These are phyloP conservation scores for Quercus tomentella DNA, from an alignment of 331 rosid genomes.

Conservation along the genomic window DNA sequence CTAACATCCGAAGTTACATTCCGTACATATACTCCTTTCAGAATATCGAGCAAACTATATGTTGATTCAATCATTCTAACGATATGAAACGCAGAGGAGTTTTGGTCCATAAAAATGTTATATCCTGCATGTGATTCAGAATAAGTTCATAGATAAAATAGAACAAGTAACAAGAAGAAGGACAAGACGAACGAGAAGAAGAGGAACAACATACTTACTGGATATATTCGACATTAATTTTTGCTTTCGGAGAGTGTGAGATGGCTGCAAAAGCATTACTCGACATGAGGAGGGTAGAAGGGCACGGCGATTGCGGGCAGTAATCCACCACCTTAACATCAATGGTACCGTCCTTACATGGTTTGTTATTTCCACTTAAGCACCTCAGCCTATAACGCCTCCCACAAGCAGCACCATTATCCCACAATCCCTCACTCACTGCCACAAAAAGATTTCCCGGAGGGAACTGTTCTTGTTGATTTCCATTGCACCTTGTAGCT, in stretches of 20 bases:
- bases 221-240: conserved; percentile 56
- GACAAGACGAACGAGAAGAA: neutral
- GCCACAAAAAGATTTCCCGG: conserved; percentile 52
- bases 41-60: too few relatives aligned
- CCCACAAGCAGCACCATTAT: conserved; percentile 79
- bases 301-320: conserved; percentile 40
- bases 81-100: too few relatives aligned
- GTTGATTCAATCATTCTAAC: too few relatives aligned
- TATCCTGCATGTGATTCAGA: conserved; percentile 23
- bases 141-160: neutral
- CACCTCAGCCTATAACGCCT: conserved; percentile 61
- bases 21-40: too few relatives aligned
- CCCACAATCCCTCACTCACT: conserved; percentile 72
- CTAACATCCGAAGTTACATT: too few relatives aligned
- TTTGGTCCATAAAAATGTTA: conserved; percentile 9
- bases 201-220: conserved; percentile 23
- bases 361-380: conserved; percentile 49
- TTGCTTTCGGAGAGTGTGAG: conserved; percentile 31
- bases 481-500: conserved; percentile 61
- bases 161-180: neutral
- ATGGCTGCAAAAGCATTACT: conserved; percentile 49
- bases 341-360: conserved; percentile 54
- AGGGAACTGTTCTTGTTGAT: conserved; percentile 42
- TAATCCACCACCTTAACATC: conserved; percentile 60
- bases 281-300: conserved; percentile 50